These are phyloP conservation scores for Sporormia fimetaria DNA, from an alignment of 495 filamentous ascomycete species.

Conservation along the genomic window DNA sequence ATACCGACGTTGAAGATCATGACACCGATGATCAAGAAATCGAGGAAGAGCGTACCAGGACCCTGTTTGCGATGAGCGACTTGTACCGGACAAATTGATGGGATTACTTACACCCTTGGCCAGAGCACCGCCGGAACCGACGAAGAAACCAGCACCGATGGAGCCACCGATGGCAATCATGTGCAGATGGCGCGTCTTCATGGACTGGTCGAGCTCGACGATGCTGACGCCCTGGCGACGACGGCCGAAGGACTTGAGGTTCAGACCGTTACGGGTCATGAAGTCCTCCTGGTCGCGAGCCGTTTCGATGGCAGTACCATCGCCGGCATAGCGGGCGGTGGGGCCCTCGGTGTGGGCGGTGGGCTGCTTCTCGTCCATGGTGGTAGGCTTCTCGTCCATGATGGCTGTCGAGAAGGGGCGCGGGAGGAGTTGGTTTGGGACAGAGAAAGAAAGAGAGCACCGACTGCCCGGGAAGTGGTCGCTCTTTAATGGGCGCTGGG, in stretches of 20 bases:
- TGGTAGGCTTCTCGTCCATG: slow-evolving; percentile 1
- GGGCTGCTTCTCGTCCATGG: slow-evolving; percentile 5
- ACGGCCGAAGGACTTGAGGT: slow-evolving; percentile 25
- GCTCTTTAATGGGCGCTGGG: slow-evolving; percentile 7
- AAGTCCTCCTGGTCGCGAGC: slow-evolving; percentile 11
- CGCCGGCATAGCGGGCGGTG: slow-evolving; percentile 1
- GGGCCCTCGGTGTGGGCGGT: neutral
- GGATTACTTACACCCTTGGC: slow-evolving; percentile 27
- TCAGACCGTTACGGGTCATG: slow-evolving; percentile 28
- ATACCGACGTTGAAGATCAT: slow-evolving; percentile 42
- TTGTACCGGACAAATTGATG: neutral
- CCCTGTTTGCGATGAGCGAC: slow-evolving; percentile 10
- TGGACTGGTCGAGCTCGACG: slow-evolving; percentile 28
- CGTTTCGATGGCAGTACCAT: too few relatives aligned
- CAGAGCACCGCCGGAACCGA: slow-evolving; percentile 29
- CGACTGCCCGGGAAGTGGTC: slow-evolving; percentile 4
- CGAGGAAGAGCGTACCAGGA: slow-evolving; percentile 33
- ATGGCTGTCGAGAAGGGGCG: neutral
- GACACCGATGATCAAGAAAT: slow-evolving; percentile 42
- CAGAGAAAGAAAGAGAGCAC: neutral
- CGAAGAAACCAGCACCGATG: slow-evolving; percentile 33
- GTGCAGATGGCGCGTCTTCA: slow-evolving; percentile 30
- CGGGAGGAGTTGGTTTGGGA: neutral
- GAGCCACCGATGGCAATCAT: slow-evolving; percentile 36
- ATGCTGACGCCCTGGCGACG: slow-evolving; percentile 19